These are phyloP conservation scores for Xylaria bambusicola DNA, from an alignment of 495 filamentous ascomycete genomes.

Conservation along the genomic window DNA sequence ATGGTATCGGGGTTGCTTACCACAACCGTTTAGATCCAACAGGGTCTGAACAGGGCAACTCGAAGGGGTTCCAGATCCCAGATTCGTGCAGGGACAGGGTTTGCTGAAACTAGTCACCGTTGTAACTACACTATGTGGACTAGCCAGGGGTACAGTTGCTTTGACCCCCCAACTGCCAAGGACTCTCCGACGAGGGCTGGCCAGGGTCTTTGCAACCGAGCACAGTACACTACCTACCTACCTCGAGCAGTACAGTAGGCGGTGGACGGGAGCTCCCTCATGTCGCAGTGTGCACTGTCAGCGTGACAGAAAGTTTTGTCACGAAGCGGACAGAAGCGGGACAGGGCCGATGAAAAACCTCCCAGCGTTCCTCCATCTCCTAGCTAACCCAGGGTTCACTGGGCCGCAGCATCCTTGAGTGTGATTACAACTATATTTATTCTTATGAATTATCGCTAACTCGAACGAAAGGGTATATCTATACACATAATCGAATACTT, in stretches of 20 bases:
- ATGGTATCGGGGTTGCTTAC: slow-evolving; percentile 22
- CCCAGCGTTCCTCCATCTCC: too few species aligned
- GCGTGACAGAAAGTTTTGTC: slow-evolving; percentile 13
- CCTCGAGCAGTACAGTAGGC: too few species aligned
- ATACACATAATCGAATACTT: too few species aligned
- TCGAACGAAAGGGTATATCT: too few species aligned
- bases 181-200: not conserved
- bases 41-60: too few species aligned
- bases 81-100: slow-evolving; percentile 17
- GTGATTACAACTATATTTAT: too few species aligned
- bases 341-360: too few species aligned
- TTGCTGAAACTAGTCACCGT: slow-evolving; percentile 13
- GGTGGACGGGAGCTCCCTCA: not conserved
- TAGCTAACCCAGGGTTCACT: too few species aligned
- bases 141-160: slow-evolving; percentile 6
- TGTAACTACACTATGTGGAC: too few species aligned
- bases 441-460: too few species aligned
- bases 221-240: slow-evolving; percentile 9
- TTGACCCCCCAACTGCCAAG: slow-evolving; percentile 17
- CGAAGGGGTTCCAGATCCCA: slow-evolving; percentile 16
- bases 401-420: too few species aligned
- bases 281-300: slow-evolving; percentile 6
- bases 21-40: slow-evolving; percentile 5
- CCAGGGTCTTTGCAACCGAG: slow-evolving; percentile 2
- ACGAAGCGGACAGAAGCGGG: slow-evolving; percentile 1